Evolutionary conservation across 805 yeast species (phyloP), one percentile per base, ranked within the genome.

Genomic region (Jamesozyma gamospora): DNA sequence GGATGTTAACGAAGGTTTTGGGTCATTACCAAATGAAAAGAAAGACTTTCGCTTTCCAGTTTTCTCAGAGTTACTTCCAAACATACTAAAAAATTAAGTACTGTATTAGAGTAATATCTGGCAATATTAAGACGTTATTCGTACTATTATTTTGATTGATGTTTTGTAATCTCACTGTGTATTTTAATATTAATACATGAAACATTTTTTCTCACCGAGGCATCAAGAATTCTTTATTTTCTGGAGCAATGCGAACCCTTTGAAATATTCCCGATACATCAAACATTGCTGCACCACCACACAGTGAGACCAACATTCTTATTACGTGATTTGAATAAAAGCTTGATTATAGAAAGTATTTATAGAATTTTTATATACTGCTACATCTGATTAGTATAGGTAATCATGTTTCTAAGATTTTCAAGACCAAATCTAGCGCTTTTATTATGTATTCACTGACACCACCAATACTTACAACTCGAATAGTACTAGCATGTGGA

Each of bases 401-500:
- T 18, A 4, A 16, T 39, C 18, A 35, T 6, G 35, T 11, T 17
- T 44, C 34, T 43, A 50, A 35, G 12, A 51, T 39, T 18, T 44
- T 40, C 13, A 39, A 35, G 16, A 58, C 45, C 25, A 51, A 32
- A 15, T 49, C 51, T 24, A 59, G 32, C 8, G 61, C 60, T 15
- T 47, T 47, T n/a, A 48, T 30, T 28, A 56, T 53, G 40, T 59
- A 55, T 35, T 58, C 64, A 4, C 56, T 58, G 13, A 57, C 52
- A 6, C 64, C 63, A 28, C 64, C 63, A 18, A 58, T 49, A 32
- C 59, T 55, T 0, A 58, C 45, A 3, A 55, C 53, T 31, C 60
- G 45, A 6, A 53, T 51, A 12, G 63, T 53, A 26, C 56, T 52
- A n/a, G 59, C 58, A 35, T 57, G 63, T 15, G 61, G 61, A 14